phyloP scores from a whole-genome alignment of 257 asterid genomes.

The Solanum paucissectum region DNA sequence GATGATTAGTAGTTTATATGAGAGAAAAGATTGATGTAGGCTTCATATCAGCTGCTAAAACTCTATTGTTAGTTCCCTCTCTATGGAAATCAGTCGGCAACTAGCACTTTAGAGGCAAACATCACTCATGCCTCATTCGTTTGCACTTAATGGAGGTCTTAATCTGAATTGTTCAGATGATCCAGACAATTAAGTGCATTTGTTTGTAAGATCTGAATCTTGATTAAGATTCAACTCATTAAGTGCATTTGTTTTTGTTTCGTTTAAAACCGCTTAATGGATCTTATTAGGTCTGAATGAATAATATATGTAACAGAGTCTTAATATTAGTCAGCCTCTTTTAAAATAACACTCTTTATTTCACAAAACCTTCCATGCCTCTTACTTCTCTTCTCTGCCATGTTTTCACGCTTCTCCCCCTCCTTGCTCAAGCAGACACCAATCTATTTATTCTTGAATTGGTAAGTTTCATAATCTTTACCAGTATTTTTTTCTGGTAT shows the following conservation, averaged over 20 bases:
- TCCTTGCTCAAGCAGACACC: not conserved
- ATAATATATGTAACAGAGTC: not conserved
- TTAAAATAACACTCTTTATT: not conserved
- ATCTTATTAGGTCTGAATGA: not conserved
- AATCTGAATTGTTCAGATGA: no score
- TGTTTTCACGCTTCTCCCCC: not conserved
- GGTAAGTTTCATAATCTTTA: not conserved
- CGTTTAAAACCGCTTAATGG: not conserved
- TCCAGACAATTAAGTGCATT: no score
- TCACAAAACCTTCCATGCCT: not conserved
- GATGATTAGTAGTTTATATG: not conserved
- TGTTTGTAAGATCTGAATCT: not conserved
- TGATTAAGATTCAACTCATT: not conserved
- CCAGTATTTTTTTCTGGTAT: not conserved
- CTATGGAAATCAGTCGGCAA: not conserved
- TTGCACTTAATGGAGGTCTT: no score
- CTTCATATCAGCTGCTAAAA: not conserved
- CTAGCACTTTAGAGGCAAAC: no score
- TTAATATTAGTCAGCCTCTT: not conserved
- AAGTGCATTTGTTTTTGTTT: not conserved
- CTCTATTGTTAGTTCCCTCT: not conserved
- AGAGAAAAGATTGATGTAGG: not conserved
- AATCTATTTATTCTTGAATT: not conserved
- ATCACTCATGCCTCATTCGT: no score
- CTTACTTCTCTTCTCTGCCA: not conserved